phyloP scores from a whole-genome alignment of 352 stramenopile species.

The Phytopythium cucurbitacearum region DNA sequence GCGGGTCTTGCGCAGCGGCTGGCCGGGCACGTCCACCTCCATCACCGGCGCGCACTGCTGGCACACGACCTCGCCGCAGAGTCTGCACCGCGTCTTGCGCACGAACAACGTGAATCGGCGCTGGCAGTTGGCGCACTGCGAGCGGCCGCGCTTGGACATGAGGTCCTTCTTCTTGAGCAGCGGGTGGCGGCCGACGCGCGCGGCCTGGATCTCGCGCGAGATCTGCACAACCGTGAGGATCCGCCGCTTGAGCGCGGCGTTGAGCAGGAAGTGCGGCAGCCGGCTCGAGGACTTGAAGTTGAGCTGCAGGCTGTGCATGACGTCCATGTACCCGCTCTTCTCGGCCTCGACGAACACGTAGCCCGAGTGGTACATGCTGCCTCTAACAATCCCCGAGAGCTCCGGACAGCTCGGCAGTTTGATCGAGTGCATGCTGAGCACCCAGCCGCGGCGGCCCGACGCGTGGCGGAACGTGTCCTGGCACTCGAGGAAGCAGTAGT shows the following conservation, averaged over 20 bases:
- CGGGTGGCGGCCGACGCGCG: conserved; percentile 47
- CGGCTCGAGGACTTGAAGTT: conserved; percentile 78
- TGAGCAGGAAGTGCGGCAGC: conserved; percentile 61
- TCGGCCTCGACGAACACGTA: conserved; percentile 81
- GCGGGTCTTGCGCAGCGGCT: conserved; percentile 38
- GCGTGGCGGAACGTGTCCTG: conserved; percentile 78
- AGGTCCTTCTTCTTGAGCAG: conserved; percentile 62
- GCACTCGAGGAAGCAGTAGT: conserved; percentile 77
- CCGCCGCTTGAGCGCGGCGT: conserved; percentile 53
- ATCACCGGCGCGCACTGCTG: conserved; percentile 63
- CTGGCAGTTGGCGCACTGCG: conserved; percentile 51
- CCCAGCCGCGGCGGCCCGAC: conserved; percentile 60
- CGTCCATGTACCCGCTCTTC: conserved; percentile 71
- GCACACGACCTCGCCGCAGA: conserved; percentile 75
- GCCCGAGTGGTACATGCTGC: conserved; percentile 80
- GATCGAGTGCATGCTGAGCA: conserved; percentile 83
- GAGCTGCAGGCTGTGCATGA: conserved; percentile 84
- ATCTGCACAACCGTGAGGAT: conserved; percentile 65
- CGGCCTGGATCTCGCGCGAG: conserved; percentile 57
- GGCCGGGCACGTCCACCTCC: conserved; percentile 26
- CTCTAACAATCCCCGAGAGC: conserved; percentile 60
- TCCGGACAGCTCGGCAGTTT: conserved; percentile 72
- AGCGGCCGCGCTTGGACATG: conserved; percentile 58
- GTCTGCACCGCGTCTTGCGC: conserved; percentile 62
- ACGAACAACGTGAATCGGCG: conserved; percentile 71